Evolutionary conservation across 106 monocot species (phyloP).

Genomic region (Allium fistulosum): DNA sequence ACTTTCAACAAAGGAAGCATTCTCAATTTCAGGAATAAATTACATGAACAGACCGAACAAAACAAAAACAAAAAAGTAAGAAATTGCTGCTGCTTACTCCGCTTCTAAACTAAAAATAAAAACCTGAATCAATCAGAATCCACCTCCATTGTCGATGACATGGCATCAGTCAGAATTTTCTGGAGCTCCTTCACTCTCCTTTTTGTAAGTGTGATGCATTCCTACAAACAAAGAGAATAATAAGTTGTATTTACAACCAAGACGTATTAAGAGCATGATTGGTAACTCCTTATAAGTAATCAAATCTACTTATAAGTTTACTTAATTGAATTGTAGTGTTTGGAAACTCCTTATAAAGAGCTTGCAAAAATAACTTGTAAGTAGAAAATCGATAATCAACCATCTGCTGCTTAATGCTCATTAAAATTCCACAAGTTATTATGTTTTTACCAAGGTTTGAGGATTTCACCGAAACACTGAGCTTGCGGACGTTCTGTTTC

Average conservation of each 20-base stretch:
- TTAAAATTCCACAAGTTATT: too few species aligned
- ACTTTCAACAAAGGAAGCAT: too few species aligned
- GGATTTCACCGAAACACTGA: too few species aligned
- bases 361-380: not conserved
- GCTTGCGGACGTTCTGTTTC: too few species aligned
- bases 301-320: not conserved
- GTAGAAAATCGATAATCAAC: too few species aligned
- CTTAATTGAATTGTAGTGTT: not conserved
- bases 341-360: not conserved
- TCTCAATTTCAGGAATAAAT: too few species aligned
- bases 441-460: too few species aligned
- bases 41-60: too few species aligned
- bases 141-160: slow-evolving; percentile 48
- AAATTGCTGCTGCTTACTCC: not conserved
- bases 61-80: too few species aligned
- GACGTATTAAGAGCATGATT: too few species aligned
- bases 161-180: slow-evolving; percentile 47
- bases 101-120: too few species aligned
- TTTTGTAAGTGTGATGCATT: slow-evolving; percentile 39
- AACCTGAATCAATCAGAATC: slow-evolving; percentile 22
- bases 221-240: not conserved
- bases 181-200: slow-evolving; percentile 44
- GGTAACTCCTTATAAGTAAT: not conserved
- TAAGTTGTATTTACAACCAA: not conserved
- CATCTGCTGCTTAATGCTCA: too few species aligned